These are phyloP conservation scores for Yamadazyma ubonensis DNA, from an alignment of 805 yeast genomes.

Conservation along the genomic window DNA sequence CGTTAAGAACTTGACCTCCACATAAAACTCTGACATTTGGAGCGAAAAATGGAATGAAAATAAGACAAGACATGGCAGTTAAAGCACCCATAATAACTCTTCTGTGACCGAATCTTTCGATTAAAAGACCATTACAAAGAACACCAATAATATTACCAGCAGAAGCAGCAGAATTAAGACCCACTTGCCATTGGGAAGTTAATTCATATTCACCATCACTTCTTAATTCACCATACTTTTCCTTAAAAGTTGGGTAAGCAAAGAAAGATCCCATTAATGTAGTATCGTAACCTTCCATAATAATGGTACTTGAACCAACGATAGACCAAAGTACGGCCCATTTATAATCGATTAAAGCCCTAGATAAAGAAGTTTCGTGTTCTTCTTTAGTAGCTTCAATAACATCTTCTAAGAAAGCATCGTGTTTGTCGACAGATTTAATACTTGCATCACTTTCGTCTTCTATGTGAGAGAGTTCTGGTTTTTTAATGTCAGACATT, in stretches of 20 bases:
- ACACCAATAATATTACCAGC: conserved; percentile 47
- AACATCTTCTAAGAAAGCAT: conserved; percentile 18
- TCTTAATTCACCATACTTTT: conserved; percentile 32
- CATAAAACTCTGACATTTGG: conserved; percentile 34
- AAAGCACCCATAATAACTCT: conserved; percentile 31
- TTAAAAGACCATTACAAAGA: conserved; percentile 39
- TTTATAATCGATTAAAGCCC: conserved; percentile 41
- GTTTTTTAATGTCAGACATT: conserved; percentile 7
- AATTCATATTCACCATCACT: conserved; percentile 20
- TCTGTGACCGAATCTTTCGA: conserved; percentile 46
- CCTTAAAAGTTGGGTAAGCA: conserved; percentile 34
- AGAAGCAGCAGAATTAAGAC: conserved; percentile 25
- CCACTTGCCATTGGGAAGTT: conserved; percentile 35
- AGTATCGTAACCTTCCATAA: conserved; percentile 42
- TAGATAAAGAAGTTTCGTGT: conserved; percentile 19
- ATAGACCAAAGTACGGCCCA: conserved; percentile 45
- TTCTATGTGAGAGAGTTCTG: conserved; percentile 17
- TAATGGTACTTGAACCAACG: conserved; percentile 38
- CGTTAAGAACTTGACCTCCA: conserved; percentile 42
- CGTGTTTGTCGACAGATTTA: conserved; percentile 13
- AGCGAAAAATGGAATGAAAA: conserved; percentile 43
- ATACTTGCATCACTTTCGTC: conserved; percentile 16
- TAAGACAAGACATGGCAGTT: conserved; percentile 25
- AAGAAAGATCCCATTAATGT: conserved; percentile 36
- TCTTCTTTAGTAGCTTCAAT: conserved; percentile 22